Conservation (phyloP, 148 eudicot species). For the Rhododendron simsii region DNA sequence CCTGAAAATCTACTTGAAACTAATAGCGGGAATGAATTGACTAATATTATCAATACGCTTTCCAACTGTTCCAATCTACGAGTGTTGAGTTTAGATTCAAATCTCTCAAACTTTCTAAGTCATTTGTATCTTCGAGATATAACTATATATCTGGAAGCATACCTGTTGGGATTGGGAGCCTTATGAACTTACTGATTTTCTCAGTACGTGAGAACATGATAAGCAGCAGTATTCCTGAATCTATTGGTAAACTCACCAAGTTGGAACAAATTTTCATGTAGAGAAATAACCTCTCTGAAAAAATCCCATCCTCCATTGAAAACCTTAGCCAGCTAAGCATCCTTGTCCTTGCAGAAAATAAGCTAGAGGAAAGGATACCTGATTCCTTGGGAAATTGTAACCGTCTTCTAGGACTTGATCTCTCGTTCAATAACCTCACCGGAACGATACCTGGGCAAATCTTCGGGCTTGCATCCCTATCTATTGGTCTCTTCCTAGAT, state of each 20-base stretch:
- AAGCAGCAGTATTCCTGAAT: constrained; percentile 9
- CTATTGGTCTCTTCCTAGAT: too few relatives aligned
- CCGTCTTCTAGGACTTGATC: not conserved
- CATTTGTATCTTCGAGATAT: too few relatives aligned
- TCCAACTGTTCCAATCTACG: too few relatives aligned
- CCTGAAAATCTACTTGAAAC: too few relatives aligned
- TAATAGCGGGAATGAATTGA: too few relatives aligned
- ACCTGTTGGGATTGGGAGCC: constrained; percentile 9
- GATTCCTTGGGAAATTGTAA: not conserved
- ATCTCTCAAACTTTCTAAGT: too few relatives aligned
- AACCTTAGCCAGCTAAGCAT: not conserved
- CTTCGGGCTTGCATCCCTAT: too few relatives aligned
- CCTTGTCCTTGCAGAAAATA: not conserved
- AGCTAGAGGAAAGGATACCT: constrained; percentile 6
- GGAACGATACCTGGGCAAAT: constrained; percentile 10
- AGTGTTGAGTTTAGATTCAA: too few relatives aligned
- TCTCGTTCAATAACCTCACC: not conserved
- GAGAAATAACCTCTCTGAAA: not conserved
- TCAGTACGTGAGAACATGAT: not conserved
- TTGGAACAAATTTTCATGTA: not conserved
- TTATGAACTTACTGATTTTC: not conserved
- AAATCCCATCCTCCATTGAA: constrained; percentile 10
- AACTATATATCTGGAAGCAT: constrained; percentile 11
- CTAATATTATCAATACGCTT: too few relatives aligned
- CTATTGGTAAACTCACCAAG: constrained; percentile 4